Evolutionary conservation across 2,329 filamentous ascomycete genomes (phyloP).

Genomic region (Acephala macrosclerotiorum): DNA sequence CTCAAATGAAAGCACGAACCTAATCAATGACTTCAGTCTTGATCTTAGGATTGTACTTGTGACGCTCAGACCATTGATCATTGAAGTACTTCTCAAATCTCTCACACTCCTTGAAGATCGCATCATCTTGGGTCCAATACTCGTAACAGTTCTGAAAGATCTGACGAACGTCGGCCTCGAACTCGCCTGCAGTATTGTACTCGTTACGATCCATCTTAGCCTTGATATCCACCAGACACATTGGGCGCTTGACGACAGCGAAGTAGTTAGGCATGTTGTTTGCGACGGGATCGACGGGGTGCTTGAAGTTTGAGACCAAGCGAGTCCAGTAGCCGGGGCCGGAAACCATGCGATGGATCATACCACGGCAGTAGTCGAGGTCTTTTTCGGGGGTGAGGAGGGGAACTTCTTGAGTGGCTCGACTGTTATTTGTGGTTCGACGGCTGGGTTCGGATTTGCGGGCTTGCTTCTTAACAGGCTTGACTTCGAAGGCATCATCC

Average conservation of each 20-base stretch:
- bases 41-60: conserved; percentile 64
- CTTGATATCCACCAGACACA: conserved; percentile 69
- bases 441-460: conserved; percentile 35
- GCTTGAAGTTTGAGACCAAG: conserved; percentile 67
- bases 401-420: conserved; percentile 12
- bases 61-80: conserved; percentile 65
- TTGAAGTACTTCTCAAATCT: conserved; percentile 65
- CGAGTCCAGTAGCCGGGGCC: conserved; percentile 72
- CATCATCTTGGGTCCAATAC: conserved; percentile 65
- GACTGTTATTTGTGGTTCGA: conserved; percentile 24
- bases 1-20: neutral
- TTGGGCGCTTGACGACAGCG: conserved; percentile 65
- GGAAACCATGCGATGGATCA: conserved; percentile 66
- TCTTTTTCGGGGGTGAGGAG: conserved; percentile 50
- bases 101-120: conserved; percentile 62
- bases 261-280: conserved; percentile 69
- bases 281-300: conserved; percentile 62
- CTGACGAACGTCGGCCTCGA: conserved; percentile 63
- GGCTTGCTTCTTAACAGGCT: conserved; percentile 36
- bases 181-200: conserved; percentile 61
- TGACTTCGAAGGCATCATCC: conserved; percentile 36
- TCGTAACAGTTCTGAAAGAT: conserved; percentile 70
- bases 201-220: conserved; percentile 62
- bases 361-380: conserved; percentile 64
- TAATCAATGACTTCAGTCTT: conserved; percentile 47